Base-by-base conservation (phyloP, 129 eudicot species). In the Ambrosia artemisiifolia region DNA sequence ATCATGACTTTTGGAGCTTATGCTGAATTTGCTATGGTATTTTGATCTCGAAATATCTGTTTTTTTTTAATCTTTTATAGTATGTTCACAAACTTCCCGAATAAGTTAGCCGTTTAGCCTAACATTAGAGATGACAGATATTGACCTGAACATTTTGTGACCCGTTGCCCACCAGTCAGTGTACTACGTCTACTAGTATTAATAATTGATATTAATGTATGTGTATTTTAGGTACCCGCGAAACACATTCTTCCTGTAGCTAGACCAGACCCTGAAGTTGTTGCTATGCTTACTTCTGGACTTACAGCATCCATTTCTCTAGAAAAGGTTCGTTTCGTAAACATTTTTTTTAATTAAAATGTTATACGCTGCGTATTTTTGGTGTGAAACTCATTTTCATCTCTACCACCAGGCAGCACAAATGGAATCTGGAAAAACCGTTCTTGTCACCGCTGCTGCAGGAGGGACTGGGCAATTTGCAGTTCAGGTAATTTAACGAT, bases 401-500 rank as follows among this genome's bases (percentile, higher is more conserved):
- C 62, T 6, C 24, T 81, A 80, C n/a, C 70, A 33, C 17, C 73
- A 94, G 98, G 88, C 91, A 60, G 96, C 96, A 63, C 96, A 84
- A 69, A 87, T 94, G 97, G 95, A 83, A 63, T 84, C 87, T 0
- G 96, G 95, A 65, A 85, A 90, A 72, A 75, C 84, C 3, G 95
- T 94, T 71, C 95, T 94, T 73, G 93, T 94, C 75, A 94, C 97
- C 42, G 98, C 98, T 50, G 98, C 98, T 68, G 98, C 98, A 59
- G 98, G 98, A 44, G 98, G 96, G 72, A 94, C 98, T 0, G 98
- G 98, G 61, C 98, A 94, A 71, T 94, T 94, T 79, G 98, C 96
- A 13, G 97, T 94, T 80, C 98, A 94, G 97, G 98, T 94, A 82
- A 35, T 60, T 30, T 59, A 28, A 43, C 14, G 7, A 44, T 48